Base-by-base conservation (phyloP, 2,329 filamentous ascomycete species). In the Apiospora hydei region DNA sequence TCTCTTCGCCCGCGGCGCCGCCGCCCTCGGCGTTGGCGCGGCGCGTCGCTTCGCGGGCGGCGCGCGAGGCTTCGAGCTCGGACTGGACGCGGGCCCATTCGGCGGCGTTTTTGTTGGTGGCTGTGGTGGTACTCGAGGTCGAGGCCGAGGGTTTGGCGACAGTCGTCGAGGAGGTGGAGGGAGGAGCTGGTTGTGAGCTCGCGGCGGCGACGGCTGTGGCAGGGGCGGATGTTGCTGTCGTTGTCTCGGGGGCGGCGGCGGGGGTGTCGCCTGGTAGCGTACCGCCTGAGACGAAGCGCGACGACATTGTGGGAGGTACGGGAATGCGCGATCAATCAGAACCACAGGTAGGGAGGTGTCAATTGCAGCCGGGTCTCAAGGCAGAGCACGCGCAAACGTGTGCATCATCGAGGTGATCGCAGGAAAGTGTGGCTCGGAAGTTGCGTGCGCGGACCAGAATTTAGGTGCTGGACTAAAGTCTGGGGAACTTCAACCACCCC, bases 21-120 rank as follows among this genome's bases (percentile, higher is more conserved):
- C 85, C 24, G 85, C 82, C 47, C 74, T 73, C 64, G 82, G 83
- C 26, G 83, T 80, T 1, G 83, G 84, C 47, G 81, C 82, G 73
- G 80, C 78, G 18, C 83, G 81, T 72, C 85, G 83, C 73, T 86
- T 88, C 86, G 72, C 89, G 87, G 72, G 84, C 83, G 74, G 82
- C 83, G 51, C 90, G 85, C 74, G 90, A 88, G 14, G 87, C 87
- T 24, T 92, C 91, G 24, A 95, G 85, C 74, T 92, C 88, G 66
- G 85, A 82, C 80, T 93, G 89, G 16, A 91, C 92, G 46, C 85
- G 84, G 75, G 89, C 88, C 92, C 92, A 94, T 66, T 78, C 78
- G 43, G 75, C 44, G 24, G 74, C 61, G 21, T 72, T 71, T 1
- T 30, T 71, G 44, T 16, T 64, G 46, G 44, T 47, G 8, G 41